A percentile compares a stretch with the other conserved stretches of the same genome.
These are phyloP conservation scores for Pseudodiploospora longispora DNA, from an alignment of 2,329 filamentous ascomycete genomes.

Conservation along the genomic window DNA sequence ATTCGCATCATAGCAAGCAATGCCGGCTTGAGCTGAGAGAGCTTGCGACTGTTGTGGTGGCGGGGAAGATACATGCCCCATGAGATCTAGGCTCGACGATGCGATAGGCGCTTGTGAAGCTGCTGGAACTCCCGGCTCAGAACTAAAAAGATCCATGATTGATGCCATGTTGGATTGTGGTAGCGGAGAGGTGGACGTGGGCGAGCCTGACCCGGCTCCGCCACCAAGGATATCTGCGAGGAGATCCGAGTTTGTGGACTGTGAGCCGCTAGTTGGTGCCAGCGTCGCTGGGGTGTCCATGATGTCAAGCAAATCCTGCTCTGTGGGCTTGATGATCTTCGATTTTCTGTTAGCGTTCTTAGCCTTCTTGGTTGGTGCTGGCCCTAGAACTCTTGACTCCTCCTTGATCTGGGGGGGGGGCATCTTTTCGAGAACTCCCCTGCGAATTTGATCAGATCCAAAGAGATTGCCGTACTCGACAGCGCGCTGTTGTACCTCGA, in stretches of 20 bases:
- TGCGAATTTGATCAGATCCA: conserved; percentile 74
- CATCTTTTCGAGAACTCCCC: conserved; percentile 94
- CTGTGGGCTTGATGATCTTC: conserved; percentile 72
- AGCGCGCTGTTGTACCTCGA: conserved; percentile 92
- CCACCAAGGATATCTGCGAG: conserved; percentile 87
- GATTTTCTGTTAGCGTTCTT: conserved; percentile 67
- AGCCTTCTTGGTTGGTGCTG: conserved; percentile 58
- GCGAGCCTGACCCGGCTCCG: conserved; percentile 35
- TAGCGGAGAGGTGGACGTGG: conserved; percentile 33
- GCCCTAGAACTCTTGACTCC: conserved; percentile 82
- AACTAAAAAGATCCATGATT: conserved; percentile 84
- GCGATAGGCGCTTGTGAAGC: conserved; percentile 26
- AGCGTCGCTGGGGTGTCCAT: conserved; percentile 67
- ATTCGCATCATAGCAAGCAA: conserved; percentile 80
- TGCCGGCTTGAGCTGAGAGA: conserved; percentile 40
- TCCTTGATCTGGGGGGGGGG: conserved; percentile 94
- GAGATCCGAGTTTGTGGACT: conserved; percentile 71
- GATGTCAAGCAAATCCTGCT: conserved; percentile 87
- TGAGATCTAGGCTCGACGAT: conserved; percentile 39
- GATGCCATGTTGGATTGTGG: conserved; percentile 54
- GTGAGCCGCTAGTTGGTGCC: conserved; percentile 41
- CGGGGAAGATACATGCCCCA: conserved; percentile 36
- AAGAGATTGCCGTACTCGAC: conserved; percentile 97
- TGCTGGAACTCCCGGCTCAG: conserved; percentile 23
- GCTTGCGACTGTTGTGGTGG: conserved; percentile 33